Evolutionary conservation across 441 rosid species (phyloP).

Genomic region (Populus tomentosa): DNA sequence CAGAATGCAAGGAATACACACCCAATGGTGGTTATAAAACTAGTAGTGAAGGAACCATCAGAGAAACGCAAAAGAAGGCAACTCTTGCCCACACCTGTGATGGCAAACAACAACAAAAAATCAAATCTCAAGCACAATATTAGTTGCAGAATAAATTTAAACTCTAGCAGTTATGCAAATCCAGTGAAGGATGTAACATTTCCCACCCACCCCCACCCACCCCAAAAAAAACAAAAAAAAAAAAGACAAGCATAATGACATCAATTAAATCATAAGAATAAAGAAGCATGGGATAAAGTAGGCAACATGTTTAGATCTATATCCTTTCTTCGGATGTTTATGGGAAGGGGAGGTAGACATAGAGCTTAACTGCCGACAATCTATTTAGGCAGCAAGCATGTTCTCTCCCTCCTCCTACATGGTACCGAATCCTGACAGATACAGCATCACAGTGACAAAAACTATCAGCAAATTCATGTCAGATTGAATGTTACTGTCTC

Average conservation of each 20-base stretch:
- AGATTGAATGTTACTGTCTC: background rate
- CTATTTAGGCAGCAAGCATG: background rate
- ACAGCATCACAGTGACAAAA: background rate
- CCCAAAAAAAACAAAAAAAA: background rate
- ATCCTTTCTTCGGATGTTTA: background rate
- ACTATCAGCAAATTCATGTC: background rate
- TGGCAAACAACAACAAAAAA: slow-evolving; percentile 7
- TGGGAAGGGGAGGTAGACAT: background rate
- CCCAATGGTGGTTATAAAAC: slow-evolving; percentile 98
- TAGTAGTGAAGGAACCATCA: slow-evolving; percentile 97
- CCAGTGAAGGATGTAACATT: background rate
- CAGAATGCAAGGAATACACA: slow-evolving; percentile 24
- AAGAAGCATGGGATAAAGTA: background rate
- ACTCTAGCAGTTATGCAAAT: background rate
- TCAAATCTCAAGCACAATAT: background rate
- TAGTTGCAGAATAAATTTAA: background rate
- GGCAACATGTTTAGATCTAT: background rate
- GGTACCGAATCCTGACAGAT: background rate
- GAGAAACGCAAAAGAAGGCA: slow-evolving; percentile 98
- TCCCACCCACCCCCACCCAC: no score
- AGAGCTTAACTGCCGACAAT: background rate
- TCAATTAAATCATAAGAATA: background rate
- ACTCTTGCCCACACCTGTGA: slow-evolving; percentile 98
- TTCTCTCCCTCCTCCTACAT: background rate
- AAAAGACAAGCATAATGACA: background rate